Evolutionary conservation across 495 filamentous ascomycete genomes (phyloP).

Genomic region (Neohortaea acidophila): DNA sequence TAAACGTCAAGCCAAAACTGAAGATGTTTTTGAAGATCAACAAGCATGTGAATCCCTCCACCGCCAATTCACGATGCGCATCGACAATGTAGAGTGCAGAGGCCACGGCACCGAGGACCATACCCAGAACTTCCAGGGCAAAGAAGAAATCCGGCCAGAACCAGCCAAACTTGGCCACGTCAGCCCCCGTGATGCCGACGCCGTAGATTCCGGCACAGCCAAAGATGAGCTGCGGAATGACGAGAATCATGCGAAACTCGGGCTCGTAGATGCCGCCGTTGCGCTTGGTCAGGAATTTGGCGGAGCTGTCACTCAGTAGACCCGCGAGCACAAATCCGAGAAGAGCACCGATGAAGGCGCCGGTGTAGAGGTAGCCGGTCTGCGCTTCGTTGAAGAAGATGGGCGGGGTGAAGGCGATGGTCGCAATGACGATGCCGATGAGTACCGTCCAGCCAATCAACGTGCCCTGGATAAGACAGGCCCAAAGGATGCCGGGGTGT

Average conservation of each 20-base stretch:
- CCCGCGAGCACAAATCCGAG: conserved; percentile 63
- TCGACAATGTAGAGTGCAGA: conserved; percentile 86
- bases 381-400: conserved; percentile 68
- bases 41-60: conserved; percentile 83
- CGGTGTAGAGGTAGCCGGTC: conserved; percentile 78
- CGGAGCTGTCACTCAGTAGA: conserved; percentile 57
- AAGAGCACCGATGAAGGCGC: conserved; percentile 70
- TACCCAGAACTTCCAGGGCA: conserved; percentile 49
- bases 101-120: conserved; percentile 80
- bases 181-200: conserved; percentile 54
- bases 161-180: conserved; percentile 49
- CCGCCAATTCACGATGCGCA: conserved; percentile 77
- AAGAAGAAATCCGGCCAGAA: conserved; percentile 66
- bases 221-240: conserved; percentile 64
- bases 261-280: conserved; percentile 81
- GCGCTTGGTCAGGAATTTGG: conserved; percentile 48
- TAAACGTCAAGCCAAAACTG: conserved; percentile 69
- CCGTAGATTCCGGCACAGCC: conserved; percentile 70
- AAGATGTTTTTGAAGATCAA: conserved; percentile 91
- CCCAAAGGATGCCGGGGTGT: conserved; percentile 81
- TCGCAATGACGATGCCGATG: conserved; percentile 74
- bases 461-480: conserved; percentile 75
- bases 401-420: conserved; percentile 65
- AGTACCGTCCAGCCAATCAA: conserved; percentile 93
- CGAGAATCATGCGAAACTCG: conserved; percentile 71